A percentile compares a stretch with the other conserved stretches of the same genome.
phyloP scores from a whole-genome alignment of 2,329 filamentous ascomycete genomes.

The Fusarium udum region DNA sequence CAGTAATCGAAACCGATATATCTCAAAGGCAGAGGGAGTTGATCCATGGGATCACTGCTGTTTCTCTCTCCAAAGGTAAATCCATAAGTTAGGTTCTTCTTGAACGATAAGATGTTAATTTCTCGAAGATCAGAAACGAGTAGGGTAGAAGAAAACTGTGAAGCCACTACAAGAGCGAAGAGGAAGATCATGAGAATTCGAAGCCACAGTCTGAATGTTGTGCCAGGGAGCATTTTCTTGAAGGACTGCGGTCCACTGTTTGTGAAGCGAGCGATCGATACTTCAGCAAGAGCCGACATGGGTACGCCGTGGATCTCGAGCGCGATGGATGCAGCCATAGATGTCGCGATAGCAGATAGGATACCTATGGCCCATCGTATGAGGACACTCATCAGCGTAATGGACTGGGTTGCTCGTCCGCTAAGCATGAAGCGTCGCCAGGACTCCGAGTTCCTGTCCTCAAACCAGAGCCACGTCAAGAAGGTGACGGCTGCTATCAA shows the following conservation, averaged over 20 bases:
- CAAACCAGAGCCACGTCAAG: neutral
- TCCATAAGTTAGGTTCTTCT: neutral
- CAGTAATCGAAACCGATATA: neutral
- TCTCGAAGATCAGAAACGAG: neutral
- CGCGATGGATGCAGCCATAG: neutral
- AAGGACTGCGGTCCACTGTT: neutral
- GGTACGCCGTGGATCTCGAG: neutral
- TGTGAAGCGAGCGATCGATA: neutral
- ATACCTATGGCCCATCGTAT: neutral
- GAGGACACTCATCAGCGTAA: neutral
- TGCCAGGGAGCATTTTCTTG: neutral
- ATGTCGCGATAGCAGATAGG: neutral
- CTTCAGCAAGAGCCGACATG: fast-evolving
- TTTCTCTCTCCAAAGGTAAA: neutral
- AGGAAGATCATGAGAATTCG: neutral
- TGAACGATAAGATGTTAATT: neutral
- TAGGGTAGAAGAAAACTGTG: neutral
- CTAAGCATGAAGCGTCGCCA: neutral
- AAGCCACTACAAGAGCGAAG: fast-evolving
- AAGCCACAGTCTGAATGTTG: neutral
- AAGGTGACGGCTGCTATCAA: neutral
- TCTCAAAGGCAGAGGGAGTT: no score
- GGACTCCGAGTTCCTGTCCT: no score
- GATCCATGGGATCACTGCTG: no score
- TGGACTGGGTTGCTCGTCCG: neutral